Percentiles rank a stretch among this genome's conserved stretches.
These are phyloP conservation scores for Macrocybe gigantea DNA, from an alignment of 768 basidiomycete genomes.

Conservation along the genomic window DNA sequence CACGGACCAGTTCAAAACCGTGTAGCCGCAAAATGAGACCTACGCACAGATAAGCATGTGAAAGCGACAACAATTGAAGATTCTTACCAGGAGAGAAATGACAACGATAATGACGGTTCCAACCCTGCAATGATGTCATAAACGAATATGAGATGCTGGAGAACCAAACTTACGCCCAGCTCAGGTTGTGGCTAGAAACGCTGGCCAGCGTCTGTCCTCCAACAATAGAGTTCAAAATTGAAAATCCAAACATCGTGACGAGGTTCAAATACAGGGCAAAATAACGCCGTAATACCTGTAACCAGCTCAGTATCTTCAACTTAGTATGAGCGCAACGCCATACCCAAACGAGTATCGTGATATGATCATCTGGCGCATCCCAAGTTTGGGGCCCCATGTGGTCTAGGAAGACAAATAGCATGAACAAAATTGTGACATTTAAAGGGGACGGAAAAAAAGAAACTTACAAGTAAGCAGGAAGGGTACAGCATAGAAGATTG, in stretches of 20 bases:
- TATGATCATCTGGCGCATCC: constrained; percentile 82
- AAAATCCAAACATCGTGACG: constrained; percentile 60
- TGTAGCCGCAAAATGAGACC: constrained; percentile 57
- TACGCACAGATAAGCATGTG: constrained; percentile 5
- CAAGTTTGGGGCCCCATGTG: constrained; percentile 80
- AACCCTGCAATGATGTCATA: constrained; percentile 35
- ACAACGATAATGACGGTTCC: constrained; percentile 77
- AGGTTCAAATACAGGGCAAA: constrained; percentile 58
- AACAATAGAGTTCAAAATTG: constrained; percentile 66
- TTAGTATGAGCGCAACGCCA: constrained; percentile 1
- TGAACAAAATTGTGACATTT: neutral
- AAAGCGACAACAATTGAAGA: constrained; percentile 20
- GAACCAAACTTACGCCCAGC: constrained; percentile 31
- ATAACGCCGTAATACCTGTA: constrained; percentile 59
- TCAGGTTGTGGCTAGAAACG: constrained; percentile 32
- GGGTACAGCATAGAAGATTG: constrained; percentile 52
- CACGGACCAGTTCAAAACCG: constrained; percentile 36
- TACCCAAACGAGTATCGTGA: constrained; percentile 40
- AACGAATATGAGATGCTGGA: neutral
- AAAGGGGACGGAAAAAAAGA: neutral
- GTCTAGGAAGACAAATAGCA: constrained; percentile 16
- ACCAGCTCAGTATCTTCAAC: constrained; percentile 3
- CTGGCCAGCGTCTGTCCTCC: constrained; percentile 53
- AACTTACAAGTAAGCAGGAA: constrained; percentile 57
- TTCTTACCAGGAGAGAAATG: constrained; percentile 58